Base-by-base conservation (phyloP, 2,329 filamentous ascomycete genomes). In the Neofusicoccum sp. region DNA sequence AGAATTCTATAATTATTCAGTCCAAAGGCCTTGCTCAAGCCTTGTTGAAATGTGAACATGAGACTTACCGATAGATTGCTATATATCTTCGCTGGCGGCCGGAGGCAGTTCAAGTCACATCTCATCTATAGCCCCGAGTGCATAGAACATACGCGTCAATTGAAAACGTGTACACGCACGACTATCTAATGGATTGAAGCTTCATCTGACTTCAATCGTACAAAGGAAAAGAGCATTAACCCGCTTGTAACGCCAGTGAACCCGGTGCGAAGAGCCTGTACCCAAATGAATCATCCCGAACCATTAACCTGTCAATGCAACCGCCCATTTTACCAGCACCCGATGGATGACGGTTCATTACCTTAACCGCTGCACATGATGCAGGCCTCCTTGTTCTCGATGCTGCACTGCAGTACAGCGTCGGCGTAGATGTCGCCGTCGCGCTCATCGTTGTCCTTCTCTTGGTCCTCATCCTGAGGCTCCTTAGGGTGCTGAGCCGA, bases 361-460 rank as follows among this genome's bases (percentile, higher is more conserved):
- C 26, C 24, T 43, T 41, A 56, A 56, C 51, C 51, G 16, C 51
- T 56, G 87, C 95, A 99, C 95, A 99, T 98, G 66, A 96, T 75
- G 75, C 95, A 99, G 49, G 89, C 84, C 75, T 99, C 95, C 68
- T 89, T 91, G 81, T 98, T 97, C 74, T 98, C 93, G 76, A 99
- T 98, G 79, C 93, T 97, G 82, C 95, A 99, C 69, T 88, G 86
- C 73, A 99, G 81, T 14, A 90, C 93, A 62, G 93, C 91, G 68
- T 98, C 90, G 0, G 93, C 93, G 77, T 96, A 99, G 68, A 99
- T 99, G 73, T 99, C 93, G 54, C 86, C 86, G 75, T 97, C 93
- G 9, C 90, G 85, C 66, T 89, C 87, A 65, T 88, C 85, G 70
- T 84, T 91, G 64, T 89, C 85, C 26, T 85, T 82, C 61, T 89